Conservation (phyloP, 148 eudicot genomes). For the Heliosperma pusillum region DNA sequence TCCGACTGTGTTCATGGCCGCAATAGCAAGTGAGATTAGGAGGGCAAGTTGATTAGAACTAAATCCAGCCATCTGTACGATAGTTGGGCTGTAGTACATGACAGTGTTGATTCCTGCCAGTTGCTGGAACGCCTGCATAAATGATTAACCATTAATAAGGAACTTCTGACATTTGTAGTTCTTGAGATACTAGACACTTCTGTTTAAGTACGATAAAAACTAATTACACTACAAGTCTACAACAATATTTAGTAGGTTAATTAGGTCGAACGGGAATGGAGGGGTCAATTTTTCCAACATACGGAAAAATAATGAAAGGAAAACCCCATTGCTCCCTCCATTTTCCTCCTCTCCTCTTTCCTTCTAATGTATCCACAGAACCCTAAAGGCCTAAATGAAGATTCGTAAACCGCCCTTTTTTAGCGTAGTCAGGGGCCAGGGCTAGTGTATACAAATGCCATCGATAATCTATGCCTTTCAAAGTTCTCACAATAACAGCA, state of each 20-base stretch:
- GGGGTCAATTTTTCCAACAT: no score
- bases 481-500: not conserved
- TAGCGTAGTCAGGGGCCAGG: not conserved
- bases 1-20: slow-evolving; percentile 74
- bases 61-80: slow-evolving; percentile 95
- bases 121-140: slow-evolving; percentile 90
- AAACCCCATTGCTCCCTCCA: no score
- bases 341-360: no score
- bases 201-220: no score
- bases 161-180: not conserved
- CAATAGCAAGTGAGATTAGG: slow-evolving; percentile 71
- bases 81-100: slow-evolving; percentile 95
- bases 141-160: not conserved
- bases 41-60: slow-evolving; percentile 77
- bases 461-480: not conserved
- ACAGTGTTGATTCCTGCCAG: slow-evolving; percentile 94
- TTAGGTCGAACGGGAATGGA: no score
- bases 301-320: no score
- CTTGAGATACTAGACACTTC: no score
- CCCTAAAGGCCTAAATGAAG: no score
- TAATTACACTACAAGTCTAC: no score
- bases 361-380: no score
- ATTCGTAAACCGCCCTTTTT: not conserved
- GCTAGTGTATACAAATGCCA: not conserved
- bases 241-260: no score